Conservation (phyloP, 148 eudicot species). For the Talinum fruticosum region DNA sequence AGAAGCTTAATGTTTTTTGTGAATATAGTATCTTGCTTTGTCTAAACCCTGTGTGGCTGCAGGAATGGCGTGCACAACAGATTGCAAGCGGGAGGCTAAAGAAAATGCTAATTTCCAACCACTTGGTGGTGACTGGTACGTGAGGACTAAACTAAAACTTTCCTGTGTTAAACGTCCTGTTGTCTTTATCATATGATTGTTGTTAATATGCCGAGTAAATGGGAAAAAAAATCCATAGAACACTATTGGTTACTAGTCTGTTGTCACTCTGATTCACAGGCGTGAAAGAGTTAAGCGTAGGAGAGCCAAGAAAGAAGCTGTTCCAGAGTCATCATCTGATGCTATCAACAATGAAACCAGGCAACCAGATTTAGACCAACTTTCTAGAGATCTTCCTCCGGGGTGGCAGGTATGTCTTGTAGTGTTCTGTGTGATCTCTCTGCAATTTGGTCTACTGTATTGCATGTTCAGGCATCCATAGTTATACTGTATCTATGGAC, state of each 20-base stretch:
- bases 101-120: conserved; percentile 98
- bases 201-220: too few relatives aligned
- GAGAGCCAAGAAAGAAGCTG: conserved; percentile 62
- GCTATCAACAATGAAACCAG: conserved; percentile 31
- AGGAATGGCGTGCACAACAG: conserved; percentile 93
- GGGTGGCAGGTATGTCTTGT: conserved; percentile 81
- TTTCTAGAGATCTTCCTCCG: conserved; percentile 68
- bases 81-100: conserved; percentile 94
- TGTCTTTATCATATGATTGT: background rate
- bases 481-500: background rate
- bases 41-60: conserved; percentile 26
- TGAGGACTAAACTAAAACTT: background rate
- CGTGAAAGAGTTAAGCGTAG: conserved; percentile 94
- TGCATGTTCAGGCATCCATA: background rate
- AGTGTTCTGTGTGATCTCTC: background rate
- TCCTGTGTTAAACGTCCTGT: background rate
- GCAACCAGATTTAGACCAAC: conserved; percentile 58
- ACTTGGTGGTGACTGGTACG: conserved; percentile 94
- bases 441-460: background rate
- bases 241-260: background rate
- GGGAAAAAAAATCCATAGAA: background rate
- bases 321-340: conserved; percentile 31
- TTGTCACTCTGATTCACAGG: conserved; percentile 38
- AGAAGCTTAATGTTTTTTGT: background rate
- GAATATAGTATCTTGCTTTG: background rate